Base-by-base conservation (phyloP, 306 rosid species). In the Pterocarpus macrocarpus region DNA sequence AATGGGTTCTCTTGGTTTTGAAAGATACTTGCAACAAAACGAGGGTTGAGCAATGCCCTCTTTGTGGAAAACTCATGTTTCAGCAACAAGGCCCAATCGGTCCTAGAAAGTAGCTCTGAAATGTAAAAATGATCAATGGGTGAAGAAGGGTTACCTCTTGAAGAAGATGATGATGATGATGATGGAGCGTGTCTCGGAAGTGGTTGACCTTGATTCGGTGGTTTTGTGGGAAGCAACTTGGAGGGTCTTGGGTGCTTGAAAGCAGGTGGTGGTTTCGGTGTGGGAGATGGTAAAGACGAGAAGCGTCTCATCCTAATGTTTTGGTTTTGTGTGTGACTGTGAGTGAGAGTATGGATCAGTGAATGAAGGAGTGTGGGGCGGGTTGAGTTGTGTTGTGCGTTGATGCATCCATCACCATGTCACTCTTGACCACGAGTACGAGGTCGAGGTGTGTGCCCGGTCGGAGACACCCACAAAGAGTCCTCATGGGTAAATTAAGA, bases 1-100 rank as follows among this genome's bases (percentile, higher is more conserved):
- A 82, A 75, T 41, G 97, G 92, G 87, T 90, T 83, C 13, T 86
- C 84, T 68, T 89, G 97, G 81, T 89, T 91, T 36, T 90, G 97
- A 68, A 91, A 75, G 41, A 92, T 79, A 71, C 87, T 79, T 6
- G 71, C 89, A 44, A 88, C 85, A 64, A 82, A 84, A 34, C 80
- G 90, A 77, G 95, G 87, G 68, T 52, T 85, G 49, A 92, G 84
- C 22, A 68, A 9, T 9, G 86, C 39, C 75, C 86, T 79, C 45
- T 75, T 75, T 35, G 92, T 80, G 61, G 53, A 81, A 12, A 84
- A 80, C 79, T 92, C 89, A 79, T 95, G 92, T 61, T 81, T 82
- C 5, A 95, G 87, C 67, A 89, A 63, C 7, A 89, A 39, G 69
- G 75, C 86, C 97, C 97, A 95, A 69, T 95, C 93, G 14, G 87